phyloP scores from a whole-genome alignment of 495 filamentous ascomycete species.

The Hypoxylon fragiforme region DNA sequence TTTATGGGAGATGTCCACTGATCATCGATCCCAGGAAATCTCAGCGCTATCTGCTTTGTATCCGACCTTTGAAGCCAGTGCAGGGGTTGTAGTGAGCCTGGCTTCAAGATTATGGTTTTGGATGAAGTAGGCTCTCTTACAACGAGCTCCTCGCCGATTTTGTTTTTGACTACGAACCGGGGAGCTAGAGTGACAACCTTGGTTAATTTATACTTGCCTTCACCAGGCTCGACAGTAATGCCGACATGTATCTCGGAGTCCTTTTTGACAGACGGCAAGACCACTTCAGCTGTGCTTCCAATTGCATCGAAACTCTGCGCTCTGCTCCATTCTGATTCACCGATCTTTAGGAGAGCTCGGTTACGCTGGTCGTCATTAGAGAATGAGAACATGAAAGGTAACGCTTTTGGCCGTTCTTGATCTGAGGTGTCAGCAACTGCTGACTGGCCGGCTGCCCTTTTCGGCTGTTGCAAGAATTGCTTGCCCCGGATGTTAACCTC shows the following conservation, averaged over 20 bases:
- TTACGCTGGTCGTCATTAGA: slow-evolving; percentile 84
- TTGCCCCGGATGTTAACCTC: slow-evolving; percentile 89
- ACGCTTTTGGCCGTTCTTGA: slow-evolving; percentile 62
- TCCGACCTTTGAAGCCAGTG: slow-evolving; percentile 79
- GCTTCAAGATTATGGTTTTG: slow-evolving; percentile 72
- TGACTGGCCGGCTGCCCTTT: slow-evolving; percentile 77
- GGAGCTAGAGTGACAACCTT: slow-evolving; percentile 94
- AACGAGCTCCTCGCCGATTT: slow-evolving; percentile 81
- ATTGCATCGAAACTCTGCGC: slow-evolving; percentile 99
- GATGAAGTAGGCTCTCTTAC: slow-evolving; percentile 88
- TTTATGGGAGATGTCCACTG: slow-evolving; percentile 98
- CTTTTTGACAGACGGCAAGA: slow-evolving; percentile 69
- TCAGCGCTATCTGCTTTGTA: slow-evolving; percentile 87
- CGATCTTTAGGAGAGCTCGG: slow-evolving; percentile 81
- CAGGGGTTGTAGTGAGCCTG: slow-evolving; percentile 76
- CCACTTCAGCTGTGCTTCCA: slow-evolving; percentile 83
- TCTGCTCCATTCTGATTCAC: slow-evolving; percentile 91
- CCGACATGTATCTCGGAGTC: slow-evolving; percentile 87
- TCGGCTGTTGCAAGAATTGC: slow-evolving; percentile 77
- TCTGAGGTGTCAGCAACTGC: slow-evolving; percentile 45
- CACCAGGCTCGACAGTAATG: slow-evolving; percentile 82
- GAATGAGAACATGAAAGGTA: slow-evolving; percentile 96
- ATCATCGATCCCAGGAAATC: slow-evolving; percentile 94
- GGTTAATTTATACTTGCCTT: slow-evolving; percentile 96
- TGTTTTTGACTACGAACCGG: slow-evolving; percentile 92